These are phyloP conservation scores for Vickermania ingenoplastis DNA, from an alignment of 208 protist species.

Conservation along the genomic window DNA sequence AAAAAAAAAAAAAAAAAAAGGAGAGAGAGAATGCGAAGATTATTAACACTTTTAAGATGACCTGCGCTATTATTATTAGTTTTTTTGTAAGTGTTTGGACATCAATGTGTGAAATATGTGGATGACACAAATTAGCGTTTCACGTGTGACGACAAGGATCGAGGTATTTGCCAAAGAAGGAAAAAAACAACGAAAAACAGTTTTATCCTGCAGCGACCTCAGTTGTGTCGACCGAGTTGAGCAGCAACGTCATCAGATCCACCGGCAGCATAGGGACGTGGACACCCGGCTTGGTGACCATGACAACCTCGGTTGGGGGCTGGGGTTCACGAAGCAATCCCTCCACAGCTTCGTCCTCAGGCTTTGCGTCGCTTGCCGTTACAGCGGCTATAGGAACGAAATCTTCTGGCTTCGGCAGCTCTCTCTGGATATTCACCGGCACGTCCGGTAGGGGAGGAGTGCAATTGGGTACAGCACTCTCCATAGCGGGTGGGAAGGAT, in stretches of 20 bases:
- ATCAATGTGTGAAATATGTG: no score
- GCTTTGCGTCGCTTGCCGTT: conserved; percentile 41
- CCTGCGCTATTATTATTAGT: no score
- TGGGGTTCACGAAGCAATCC: conserved; percentile 72
- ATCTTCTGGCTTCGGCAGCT: conserved; percentile 19
- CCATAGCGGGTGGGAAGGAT: no score
- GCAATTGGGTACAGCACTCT: not conserved
- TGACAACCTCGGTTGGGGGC: conserved; percentile 35
- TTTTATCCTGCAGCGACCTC: no score
- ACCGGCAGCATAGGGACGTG: conserved; percentile 57
- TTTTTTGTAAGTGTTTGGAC: no score
- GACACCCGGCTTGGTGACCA: conserved; percentile 62
- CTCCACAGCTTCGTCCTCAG: conserved; percentile 41
- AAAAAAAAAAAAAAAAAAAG: conserved; percentile 10
- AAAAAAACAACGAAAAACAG: conserved; percentile 1
- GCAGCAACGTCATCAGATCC: conserved; percentile 41
- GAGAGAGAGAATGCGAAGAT: conserved; percentile 3
- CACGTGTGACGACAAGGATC: no score
- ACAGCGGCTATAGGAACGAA: conserved; percentile 59
- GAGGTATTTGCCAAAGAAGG: not conserved
- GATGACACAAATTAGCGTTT: no score
- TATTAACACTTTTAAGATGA: no score
- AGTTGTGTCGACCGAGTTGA: not conserved
- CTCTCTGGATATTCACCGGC: conserved; percentile 3
- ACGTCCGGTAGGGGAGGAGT: conserved; percentile 2